Conservation (phyloP, 106 monocot species). For the Dendrobium chrysotoxum region DNA sequence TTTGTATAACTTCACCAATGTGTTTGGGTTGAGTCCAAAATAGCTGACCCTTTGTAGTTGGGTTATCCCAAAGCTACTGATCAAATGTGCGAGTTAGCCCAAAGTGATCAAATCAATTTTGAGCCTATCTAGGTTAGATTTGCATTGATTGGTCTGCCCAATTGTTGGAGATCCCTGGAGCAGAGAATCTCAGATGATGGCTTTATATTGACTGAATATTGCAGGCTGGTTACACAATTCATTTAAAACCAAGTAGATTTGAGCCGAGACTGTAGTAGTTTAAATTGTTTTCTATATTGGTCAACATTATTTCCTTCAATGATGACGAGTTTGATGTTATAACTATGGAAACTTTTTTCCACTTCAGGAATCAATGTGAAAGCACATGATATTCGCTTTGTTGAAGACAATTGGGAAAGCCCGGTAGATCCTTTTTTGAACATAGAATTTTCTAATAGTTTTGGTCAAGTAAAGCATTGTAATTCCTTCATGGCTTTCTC, state of each 20-base stretch:
- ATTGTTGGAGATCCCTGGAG: neutral
- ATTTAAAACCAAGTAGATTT: neutral
- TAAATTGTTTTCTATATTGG: neutral
- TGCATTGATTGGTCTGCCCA: neutral
- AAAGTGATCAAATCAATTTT: neutral
- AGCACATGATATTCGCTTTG: conserved; percentile 97
- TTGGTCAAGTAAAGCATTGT: neutral
- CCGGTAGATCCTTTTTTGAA: conserved; percentile 47
- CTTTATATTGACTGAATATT: neutral
- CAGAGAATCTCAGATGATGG: neutral
- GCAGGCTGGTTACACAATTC: neutral
- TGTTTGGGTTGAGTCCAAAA: neutral
- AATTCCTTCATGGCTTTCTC: neutral
- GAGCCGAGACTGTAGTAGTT: neutral
- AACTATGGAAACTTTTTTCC: neutral
- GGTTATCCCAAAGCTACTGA: neutral
- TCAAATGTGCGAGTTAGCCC: neutral
- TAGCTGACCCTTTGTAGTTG: neutral
- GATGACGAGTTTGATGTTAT: neutral
- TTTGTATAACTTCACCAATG: neutral
- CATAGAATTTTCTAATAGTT: neutral
- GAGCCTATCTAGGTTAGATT: neutral
- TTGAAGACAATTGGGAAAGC: conserved; percentile 99
- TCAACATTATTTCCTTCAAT: neutral
- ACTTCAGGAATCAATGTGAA: conserved; percentile 75